Conservation (phyloP, 495 filamentous ascomycete genomes). For the Aspergillus avenaceus region DNA sequence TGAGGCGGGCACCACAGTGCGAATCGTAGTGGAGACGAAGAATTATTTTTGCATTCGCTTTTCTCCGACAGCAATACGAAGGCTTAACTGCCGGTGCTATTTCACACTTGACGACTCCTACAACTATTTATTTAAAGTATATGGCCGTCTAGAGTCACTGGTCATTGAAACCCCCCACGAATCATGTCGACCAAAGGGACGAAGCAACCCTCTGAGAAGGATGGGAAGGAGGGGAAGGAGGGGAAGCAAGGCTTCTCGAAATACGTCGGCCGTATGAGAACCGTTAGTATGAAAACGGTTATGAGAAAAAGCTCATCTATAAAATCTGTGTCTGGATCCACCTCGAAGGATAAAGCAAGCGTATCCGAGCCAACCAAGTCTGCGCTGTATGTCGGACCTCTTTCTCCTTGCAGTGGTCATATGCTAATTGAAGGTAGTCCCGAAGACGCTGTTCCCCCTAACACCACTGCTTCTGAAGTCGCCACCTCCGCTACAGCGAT, state of each 20-base stretch:
- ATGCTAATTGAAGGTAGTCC: constrained; percentile 1
- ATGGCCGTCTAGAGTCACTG: background rate
- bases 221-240: too few relatives aligned
- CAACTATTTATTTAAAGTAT: background rate
- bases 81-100: background rate
- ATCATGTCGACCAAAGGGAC: constrained; percentile 28
- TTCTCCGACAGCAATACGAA: background rate
- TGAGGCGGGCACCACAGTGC: background rate
- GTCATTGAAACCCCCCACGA: background rate
- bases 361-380: constrained; percentile 15
- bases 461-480: constrained; percentile 1
- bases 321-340: constrained; percentile 29
- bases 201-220: constrained; percentile 17
- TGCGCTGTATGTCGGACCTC: constrained; percentile 29
- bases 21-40: background rate
- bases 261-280: constrained; percentile 59
- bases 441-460: background rate
- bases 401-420: constrained; percentile 14
- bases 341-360: constrained; percentile 9
- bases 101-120: background rate
- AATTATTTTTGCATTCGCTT: background rate
- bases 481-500: background rate
- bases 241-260: constrained; percentile 61
- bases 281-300: constrained; percentile 62
- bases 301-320: constrained; percentile 49